phyloP scores from a whole-genome alignment of 805 yeast genomes.

The Candida palmyrensis region DNA sequence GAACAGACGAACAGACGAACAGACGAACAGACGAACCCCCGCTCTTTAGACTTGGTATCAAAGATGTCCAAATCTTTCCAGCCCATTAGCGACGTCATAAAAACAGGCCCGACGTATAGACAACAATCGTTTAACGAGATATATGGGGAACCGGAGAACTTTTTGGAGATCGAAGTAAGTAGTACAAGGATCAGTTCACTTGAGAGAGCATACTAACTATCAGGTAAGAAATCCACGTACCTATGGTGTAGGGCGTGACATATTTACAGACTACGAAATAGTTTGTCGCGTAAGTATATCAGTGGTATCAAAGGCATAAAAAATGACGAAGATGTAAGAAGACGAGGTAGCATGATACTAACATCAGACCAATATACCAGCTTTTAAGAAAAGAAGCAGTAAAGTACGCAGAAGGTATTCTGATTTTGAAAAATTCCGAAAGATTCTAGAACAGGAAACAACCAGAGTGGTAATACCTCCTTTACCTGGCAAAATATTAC shows the following conservation, averaged over 20 bases:
- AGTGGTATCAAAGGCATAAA: no score
- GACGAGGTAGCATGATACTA: constrained; percentile 10
- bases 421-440: constrained; percentile 81
- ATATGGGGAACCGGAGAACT: constrained; percentile 93
- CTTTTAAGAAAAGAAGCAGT: constrained; percentile 61
- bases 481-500: constrained; percentile 82
- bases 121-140: constrained; percentile 70
- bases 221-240: constrained; percentile 68
- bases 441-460: constrained; percentile 68
- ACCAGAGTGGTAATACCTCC: constrained; percentile 79
- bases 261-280: constrained; percentile 90
- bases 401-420: constrained; percentile 81
- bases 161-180: constrained; percentile 81
- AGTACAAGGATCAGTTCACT: not conserved
- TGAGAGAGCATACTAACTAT: not conserved
- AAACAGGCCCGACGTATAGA: constrained; percentile 28
- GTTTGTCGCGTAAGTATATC: constrained; percentile 61
- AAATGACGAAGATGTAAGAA: no score
- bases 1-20: no score
- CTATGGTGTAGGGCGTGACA: constrained; percentile 56
- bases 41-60: no score
- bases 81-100: constrained; percentile 38
- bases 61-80: constrained; percentile 28
- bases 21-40: no score
- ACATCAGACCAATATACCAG: constrained; percentile 79